phyloP scores from a whole-genome alignment of 345 rosid species.

The Aegle marmelos region DNA sequence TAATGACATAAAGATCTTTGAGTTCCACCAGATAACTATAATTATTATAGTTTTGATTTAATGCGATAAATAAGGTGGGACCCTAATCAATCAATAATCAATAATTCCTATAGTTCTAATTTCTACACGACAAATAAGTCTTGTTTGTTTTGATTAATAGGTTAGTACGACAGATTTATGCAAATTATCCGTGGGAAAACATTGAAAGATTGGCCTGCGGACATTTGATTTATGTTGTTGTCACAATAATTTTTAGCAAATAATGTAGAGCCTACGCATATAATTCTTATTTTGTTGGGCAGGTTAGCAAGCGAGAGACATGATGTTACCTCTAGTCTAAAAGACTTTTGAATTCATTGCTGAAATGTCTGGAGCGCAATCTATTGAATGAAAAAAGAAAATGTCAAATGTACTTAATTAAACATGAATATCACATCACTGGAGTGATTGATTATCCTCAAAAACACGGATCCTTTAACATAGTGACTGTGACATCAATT shows the following conservation, averaged over 20 bases:
- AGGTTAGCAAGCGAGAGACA: not conserved
- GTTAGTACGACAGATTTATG: too few relatives aligned
- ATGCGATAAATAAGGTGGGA: not conserved
- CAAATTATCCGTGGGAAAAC: not conserved
- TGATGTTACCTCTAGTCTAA: not conserved
- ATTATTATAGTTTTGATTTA: not conserved
- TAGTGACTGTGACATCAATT: not conserved
- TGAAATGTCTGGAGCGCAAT: not conserved
- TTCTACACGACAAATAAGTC: not conserved
- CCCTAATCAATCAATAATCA: not conserved
- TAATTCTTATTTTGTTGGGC: not conserved
- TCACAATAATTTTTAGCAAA: not conserved
- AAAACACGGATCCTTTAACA: conserved; percentile 1
- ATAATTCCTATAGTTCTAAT: not conserved
- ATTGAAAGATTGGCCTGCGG: not conserved
- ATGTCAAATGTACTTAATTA: conserved; percentile 1
- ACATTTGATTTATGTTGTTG: not conserved
- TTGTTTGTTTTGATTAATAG: too few relatives aligned
- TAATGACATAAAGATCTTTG: too few relatives aligned
- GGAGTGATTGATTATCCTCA: conserved; percentile 12
- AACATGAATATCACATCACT: conserved; percentile 16
- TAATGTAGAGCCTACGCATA: not conserved
- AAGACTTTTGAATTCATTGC: not conserved
- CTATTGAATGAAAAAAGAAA: not conserved
- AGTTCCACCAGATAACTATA: too few relatives aligned